Evolutionary conservation across 495 filamentous ascomycete species (phyloP), one percentile per base, ranked within the genome.

Genomic region (Penicillium macrosclerotiorum): DNA sequence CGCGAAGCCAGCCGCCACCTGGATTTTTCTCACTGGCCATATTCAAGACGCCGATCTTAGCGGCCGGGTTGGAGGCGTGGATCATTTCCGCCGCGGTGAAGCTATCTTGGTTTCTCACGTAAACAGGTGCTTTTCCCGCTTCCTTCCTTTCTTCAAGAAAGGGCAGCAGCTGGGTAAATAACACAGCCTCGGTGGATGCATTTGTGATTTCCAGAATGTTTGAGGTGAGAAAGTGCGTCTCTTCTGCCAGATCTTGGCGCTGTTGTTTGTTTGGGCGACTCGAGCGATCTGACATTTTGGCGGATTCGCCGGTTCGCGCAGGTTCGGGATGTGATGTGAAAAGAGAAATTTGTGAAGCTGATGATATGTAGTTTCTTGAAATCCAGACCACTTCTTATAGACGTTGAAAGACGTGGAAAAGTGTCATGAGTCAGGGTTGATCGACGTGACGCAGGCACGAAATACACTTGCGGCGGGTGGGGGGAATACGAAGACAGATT

Each of bases 1-100:
- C 79, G 7, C 65, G 55, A 8, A 73, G 50, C 75, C 75, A 84
- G 17, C 76, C 78, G 5, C 81, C 80, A 12, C 79, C 81, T 14
- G 72, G 66, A 6, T 56, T 57, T 5, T 73, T 52, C 0, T 77
- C 72, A 3, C 73, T 79, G 8, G 80, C 81, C 55, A 83, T 71
- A 58, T 83, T 84, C 14, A 82, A 19, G 8, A 55, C 37, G 13
- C 32, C 49, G 14, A 52, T 30, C 11, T 42, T 52, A 25, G 49
- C 49, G 4, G 19, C 8, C 12, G 49, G 49, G 8, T 38, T 37
- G 7, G 8, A 11, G 12, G 22, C 20, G 1, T 47, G 49, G 12
- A 47, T 47, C 1, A n/a, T 17, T 4, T 42, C 14, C 9, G 49
- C 49, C 3, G 49, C 43, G 16, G 37, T 52, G 32, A 52, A 52